These are phyloP conservation scores for Catunica adiposa DNA, from an alignment of 2,329 filamentous ascomycete genomes.

Conservation along the genomic window DNA sequence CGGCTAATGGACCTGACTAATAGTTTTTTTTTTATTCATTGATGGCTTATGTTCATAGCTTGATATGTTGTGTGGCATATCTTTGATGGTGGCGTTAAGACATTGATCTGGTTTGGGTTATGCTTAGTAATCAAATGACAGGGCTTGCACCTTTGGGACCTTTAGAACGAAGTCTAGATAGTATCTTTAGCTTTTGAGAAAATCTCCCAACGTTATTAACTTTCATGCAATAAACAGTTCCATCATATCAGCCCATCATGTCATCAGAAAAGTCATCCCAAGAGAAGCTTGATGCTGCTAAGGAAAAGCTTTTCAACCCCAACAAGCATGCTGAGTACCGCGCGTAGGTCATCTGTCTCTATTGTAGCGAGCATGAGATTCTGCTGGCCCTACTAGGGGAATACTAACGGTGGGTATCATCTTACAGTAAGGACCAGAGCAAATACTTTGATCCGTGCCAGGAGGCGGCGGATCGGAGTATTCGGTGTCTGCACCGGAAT, in stretches of 20 bases:
- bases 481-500: constrained; percentile 79
- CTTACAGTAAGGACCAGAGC: constrained; percentile 61
- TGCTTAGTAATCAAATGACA: neutral
- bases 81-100: neutral
- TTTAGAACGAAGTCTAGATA: neutral
- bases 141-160: neutral
- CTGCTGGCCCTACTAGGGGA: neutral
- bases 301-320: constrained; percentile 1
- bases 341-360: constrained; percentile 10
- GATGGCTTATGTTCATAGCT: too few species aligned
- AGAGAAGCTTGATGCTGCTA: constrained; percentile 1
- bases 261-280: constrained; percentile 6
- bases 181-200: too few species aligned
- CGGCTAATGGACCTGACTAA: too few species aligned
- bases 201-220: too few species aligned
- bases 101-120: neutral
- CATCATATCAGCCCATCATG: too few species aligned
- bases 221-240: too few species aligned
- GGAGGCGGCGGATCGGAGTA: constrained; percentile 70
- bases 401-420: neutral
- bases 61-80: too few species aligned
- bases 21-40: too few species aligned
- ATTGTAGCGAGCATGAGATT: neutral
- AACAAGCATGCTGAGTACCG: constrained; percentile 13
- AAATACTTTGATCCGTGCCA: constrained; percentile 93